A percentile compares a stretch with the other conserved stretches of the same genome.
phyloP scores from a whole-genome alignment of 1,284 basidiomycete species.

The Cutaneotrichosporon sp. region DNA sequence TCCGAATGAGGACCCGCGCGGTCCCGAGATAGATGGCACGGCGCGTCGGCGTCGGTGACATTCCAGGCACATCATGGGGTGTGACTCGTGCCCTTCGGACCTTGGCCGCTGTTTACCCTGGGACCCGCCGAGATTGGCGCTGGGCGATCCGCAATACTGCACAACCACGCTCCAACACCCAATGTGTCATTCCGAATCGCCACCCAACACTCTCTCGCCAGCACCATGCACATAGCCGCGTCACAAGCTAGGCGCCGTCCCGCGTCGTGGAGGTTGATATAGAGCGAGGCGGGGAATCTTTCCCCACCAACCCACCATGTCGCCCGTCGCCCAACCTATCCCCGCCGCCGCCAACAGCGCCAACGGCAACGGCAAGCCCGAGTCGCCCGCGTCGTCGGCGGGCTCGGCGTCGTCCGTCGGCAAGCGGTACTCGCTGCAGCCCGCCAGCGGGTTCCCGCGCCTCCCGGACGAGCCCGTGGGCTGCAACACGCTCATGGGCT shows the following conservation, averaged over 20 bases:
- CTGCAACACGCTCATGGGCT: constrained; percentile 43
- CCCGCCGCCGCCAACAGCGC: neutral
- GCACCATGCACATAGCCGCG: too few relatives aligned
- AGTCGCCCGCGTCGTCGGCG: neutral
- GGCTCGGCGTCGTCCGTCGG: neutral
- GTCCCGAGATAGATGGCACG: neutral
- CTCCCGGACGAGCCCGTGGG: constrained; percentile 33
- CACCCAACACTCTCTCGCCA: too few relatives aligned
- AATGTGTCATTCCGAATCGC: too few relatives aligned
- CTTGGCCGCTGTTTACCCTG: too few relatives aligned
- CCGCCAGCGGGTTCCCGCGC: constrained; percentile 28
- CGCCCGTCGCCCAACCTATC: neutral
- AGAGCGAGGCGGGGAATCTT: neutral
- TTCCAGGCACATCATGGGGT: too few relatives aligned
- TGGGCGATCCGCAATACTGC: too few relatives aligned
- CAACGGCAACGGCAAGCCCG: neutral
- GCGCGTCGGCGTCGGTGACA: neutral
- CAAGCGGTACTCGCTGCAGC: constrained; percentile 5
- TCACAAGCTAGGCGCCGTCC: too few relatives aligned
- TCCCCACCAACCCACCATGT: neutral
- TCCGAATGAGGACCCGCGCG: neutral
- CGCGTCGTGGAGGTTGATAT: too few relatives aligned
- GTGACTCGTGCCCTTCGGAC: too few relatives aligned
- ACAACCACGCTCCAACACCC: too few relatives aligned
- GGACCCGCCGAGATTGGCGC: too few relatives aligned